Evolutionary conservation across 257 asterid genomes (phyloP).

Genomic region (Primulina eburnea): DNA sequence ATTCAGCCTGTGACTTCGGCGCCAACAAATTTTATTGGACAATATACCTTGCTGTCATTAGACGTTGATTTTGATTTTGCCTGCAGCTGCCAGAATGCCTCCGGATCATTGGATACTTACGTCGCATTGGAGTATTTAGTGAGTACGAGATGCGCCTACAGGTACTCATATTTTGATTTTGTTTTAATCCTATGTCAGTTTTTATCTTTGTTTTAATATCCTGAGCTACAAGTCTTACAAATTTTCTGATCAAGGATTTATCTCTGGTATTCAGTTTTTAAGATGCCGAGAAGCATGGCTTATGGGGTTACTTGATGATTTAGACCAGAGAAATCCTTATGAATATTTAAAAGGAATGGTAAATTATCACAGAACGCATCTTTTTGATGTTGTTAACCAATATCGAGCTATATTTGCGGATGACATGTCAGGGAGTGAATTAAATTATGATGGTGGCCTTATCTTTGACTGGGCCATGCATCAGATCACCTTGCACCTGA

Average conservation of each 20-base stretch:
- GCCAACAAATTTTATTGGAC: slow-evolving; percentile 12
- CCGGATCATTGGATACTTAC: slow-evolving; percentile 89
- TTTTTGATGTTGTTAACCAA: slow-evolving; percentile 96
- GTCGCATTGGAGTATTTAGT: slow-evolving; percentile 91
- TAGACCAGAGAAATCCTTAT: slow-evolving; percentile 95
- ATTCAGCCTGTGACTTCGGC: slow-evolving; percentile 17
- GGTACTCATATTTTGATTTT: slow-evolving; percentile 38
- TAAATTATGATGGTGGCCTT: slow-evolving; percentile 95
- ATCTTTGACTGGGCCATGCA: slow-evolving; percentile 99
- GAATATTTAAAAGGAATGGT: slow-evolving; percentile 94
- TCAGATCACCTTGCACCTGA: slow-evolving; percentile 82
- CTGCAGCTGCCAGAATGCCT: slow-evolving; percentile 95
- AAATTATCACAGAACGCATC: slow-evolving; percentile 84
- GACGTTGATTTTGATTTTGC: slow-evolving; percentile 17
- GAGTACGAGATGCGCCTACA: slow-evolving; percentile 97
- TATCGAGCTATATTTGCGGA: slow-evolving; percentile 95
- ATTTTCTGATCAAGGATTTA: slow-evolving; percentile 32
- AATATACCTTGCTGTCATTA: slow-evolving; percentile 9
- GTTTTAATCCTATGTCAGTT: not conserved
- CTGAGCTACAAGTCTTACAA: not conserved
- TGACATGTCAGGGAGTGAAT: slow-evolving; percentile 93
- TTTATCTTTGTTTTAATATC: slow-evolving; percentile 12
- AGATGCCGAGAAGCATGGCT: slow-evolving; percentile 99
- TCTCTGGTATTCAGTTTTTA: slow-evolving; percentile 54
- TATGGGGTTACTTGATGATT: slow-evolving; percentile 80